phyloP scores from a whole-genome alignment of 805 yeast species.

The Candida morakotiae region DNA sequence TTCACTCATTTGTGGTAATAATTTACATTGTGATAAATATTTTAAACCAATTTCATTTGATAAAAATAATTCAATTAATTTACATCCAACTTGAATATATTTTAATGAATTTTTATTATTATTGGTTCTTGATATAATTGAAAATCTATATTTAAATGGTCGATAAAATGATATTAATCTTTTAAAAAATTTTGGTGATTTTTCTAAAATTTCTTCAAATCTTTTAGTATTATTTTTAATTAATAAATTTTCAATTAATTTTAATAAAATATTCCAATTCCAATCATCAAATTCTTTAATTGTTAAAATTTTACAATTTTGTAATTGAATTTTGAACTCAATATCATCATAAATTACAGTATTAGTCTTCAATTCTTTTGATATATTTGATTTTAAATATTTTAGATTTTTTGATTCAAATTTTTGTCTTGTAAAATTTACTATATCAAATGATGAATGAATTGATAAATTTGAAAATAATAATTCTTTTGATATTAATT shows the following conservation, averaged over 20 bases:
- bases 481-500: conserved; percentile 21
- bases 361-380: conserved; percentile 18
- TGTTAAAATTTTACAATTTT: conserved; percentile 65
- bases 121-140: conserved; percentile 35
- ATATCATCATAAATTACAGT: conserved; percentile 52
- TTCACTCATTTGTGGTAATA: conserved; percentile 85
- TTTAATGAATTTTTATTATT: conserved; percentile 41
- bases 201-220: conserved; percentile 68
- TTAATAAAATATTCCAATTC: conserved; percentile 78
- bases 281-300: conserved; percentile 79
- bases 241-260: conserved; percentile 82
- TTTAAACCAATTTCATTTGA: conserved; percentile 61
- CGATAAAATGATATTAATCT: conserved; percentile 81
- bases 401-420: conserved; percentile 4
- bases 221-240: conserved; percentile 61
- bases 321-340: conserved; percentile 61
- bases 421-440: conserved; percentile 34
- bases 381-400: conserved; percentile 19
- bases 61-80: conserved; percentile 62
- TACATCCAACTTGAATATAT: conserved; percentile 72
- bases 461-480: conserved; percentile 20
- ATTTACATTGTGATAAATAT: conserved; percentile 66
- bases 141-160: conserved; percentile 84
- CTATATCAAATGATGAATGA: conserved; percentile 45
- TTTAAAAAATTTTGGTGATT: conserved; percentile 81